Conservation (phyloP, 2,329 filamentous ascomycete genomes). For the Plenodomus lindquistii region DNA sequence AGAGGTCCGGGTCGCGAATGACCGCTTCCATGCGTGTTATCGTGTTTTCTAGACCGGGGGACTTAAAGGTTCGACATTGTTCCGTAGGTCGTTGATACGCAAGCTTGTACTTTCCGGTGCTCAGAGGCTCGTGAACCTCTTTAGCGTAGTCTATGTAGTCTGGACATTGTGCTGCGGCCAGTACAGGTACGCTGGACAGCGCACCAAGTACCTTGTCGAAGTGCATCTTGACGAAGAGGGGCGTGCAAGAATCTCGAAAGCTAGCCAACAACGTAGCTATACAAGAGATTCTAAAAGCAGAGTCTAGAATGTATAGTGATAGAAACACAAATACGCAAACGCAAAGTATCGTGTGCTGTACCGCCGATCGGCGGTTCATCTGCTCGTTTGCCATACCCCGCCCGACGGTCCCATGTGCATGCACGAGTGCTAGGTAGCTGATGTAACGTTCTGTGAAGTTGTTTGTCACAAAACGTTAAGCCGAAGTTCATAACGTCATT, state of each 20-base stretch:
- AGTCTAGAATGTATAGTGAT: neutral
- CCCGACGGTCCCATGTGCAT: conserved; percentile 30
- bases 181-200: conserved; percentile 20
- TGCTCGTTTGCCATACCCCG: conserved; percentile 35
- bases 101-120: conserved; percentile 50
- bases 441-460: conserved; percentile 31
- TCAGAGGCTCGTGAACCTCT: conserved; percentile 49
- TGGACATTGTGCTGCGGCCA: conserved; percentile 45
- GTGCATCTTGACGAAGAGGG: conserved; percentile 26
- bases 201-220: conserved; percentile 15
- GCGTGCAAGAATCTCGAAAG: neutral
- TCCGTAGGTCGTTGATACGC: conserved; percentile 50
- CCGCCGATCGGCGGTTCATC: conserved; percentile 18
- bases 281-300: neutral
- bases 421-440: conserved; percentile 14
- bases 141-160: conserved; percentile 51
- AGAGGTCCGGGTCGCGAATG: conserved; percentile 63
- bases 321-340: neutral
- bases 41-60: conserved; percentile 47
- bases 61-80: conserved; percentile 53
- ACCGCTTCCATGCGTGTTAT: conserved; percentile 41
- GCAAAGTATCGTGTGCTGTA: neutral
- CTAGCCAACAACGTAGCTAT: neutral
- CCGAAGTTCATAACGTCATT: conserved; percentile 26
- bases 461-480: conserved; percentile 11